phyloP scores from a whole-genome alignment of 192 early-diverging fungal species.

The Linnemannia hyalina region DNA sequence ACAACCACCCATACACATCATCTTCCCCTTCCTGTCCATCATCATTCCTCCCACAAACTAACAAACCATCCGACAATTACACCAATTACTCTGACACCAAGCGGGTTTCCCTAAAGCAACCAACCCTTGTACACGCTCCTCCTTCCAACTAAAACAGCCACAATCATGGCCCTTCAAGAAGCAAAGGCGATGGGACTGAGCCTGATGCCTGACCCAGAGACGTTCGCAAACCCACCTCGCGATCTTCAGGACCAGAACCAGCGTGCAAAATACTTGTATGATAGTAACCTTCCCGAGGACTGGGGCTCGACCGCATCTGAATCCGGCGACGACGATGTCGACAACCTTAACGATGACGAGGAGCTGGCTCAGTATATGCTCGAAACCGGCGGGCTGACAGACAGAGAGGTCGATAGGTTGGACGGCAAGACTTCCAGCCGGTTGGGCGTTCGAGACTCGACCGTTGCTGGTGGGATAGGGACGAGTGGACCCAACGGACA shows the following conservation, averaged over 20 bases:
- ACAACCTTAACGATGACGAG: not conserved
- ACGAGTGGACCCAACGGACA: constrained; percentile 1
- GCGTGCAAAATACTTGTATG: constrained; percentile 27
- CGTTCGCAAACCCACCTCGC: constrained; percentile 29
- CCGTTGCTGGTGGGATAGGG: not conserved
- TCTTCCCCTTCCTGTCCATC: not conserved
- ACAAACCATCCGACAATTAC: too few relatives aligned
- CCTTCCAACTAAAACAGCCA: not conserved
- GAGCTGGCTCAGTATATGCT: constrained; percentile 26
- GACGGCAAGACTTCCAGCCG: constrained; percentile 48
- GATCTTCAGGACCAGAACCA: constrained; percentile 11
- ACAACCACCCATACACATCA: not conserved
- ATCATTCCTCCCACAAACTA: not conserved
- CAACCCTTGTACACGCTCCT: not conserved
- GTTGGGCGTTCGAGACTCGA: not conserved
- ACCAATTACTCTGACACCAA: not conserved
- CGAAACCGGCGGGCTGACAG: constrained; percentile 40
- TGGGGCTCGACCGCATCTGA: constrained; percentile 32
- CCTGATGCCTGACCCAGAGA: constrained; percentile 38
- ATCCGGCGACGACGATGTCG: constrained; percentile 14
- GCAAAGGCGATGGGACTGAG: constrained; percentile 49
- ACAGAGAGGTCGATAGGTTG: constrained; percentile 38
- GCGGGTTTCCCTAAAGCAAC: not conserved
- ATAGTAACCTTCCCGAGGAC: constrained; percentile 24
- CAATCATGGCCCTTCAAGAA: constrained; percentile 39